A percentile compares a stretch with the other conserved stretches of the same genome.
phyloP scores from a whole-genome alignment of 179 eudicot genomes.

The Beta corolliflora region DNA sequence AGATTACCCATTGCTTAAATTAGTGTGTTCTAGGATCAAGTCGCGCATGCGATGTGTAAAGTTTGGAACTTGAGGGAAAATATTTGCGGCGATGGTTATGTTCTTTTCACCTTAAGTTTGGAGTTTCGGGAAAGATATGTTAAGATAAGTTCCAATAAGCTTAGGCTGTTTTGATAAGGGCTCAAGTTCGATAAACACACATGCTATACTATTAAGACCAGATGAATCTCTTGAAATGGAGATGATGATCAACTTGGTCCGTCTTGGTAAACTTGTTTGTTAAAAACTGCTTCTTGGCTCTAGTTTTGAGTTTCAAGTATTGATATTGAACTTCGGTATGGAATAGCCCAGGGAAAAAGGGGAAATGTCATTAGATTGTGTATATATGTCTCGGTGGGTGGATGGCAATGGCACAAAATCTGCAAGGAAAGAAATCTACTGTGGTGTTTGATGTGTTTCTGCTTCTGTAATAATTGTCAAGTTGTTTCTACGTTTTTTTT shows the following conservation, averaged over 20 bases:
- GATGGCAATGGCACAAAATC: not conserved
- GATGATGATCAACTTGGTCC: not conserved
- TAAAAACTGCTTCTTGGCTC: not conserved
- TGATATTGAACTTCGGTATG: not conserved
- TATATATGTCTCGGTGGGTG: not conserved
- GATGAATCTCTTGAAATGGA: not conserved
- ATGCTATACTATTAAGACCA: not conserved
- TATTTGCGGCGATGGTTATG: not conserved
- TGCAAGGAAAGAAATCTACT: not conserved
- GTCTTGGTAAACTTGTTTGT: not conserved
- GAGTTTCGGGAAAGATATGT: no score
- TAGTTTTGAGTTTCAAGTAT: not conserved
- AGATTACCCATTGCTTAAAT: not conserved
- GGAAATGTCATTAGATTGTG: not conserved
- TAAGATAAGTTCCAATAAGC: no score
- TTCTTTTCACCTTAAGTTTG: no score
- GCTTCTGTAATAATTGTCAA: not conserved
- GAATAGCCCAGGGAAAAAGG: not conserved
- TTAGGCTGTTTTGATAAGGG: no score
- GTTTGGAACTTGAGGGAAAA: no score
- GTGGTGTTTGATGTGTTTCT: not conserved
- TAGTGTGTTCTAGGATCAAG: not conserved
- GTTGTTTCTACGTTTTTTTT: not conserved
- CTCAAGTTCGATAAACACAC: not conserved
- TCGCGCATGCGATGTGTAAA: not conserved